Evolutionary conservation across 2,329 filamentous ascomycete species (phyloP).

Genomic region (Fusarium palustre): DNA sequence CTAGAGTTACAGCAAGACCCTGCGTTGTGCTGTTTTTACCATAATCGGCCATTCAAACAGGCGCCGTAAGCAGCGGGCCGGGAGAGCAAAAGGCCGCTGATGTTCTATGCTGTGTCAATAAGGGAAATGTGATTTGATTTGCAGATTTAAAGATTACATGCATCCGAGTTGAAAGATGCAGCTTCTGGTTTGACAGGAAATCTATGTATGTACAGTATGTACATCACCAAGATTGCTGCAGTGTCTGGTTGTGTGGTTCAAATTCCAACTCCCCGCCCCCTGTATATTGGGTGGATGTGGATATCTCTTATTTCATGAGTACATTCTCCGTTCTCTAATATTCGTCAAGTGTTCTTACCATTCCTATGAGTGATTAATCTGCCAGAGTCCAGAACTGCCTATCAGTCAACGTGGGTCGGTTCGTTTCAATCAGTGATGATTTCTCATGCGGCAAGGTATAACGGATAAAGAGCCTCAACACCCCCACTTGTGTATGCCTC

Average conservation of each 20-base stretch:
- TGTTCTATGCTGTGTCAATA: neutral
- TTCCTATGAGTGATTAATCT: conserved; percentile 34
- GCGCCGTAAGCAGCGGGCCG: neutral
- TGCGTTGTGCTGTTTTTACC: conserved; percentile 19
- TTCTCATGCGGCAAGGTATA: conserved; percentile 16
- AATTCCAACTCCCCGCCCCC: conserved; percentile 38
- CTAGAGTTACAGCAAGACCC: conserved; percentile 21
- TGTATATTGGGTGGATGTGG: conserved; percentile 33
- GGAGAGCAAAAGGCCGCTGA: neutral
- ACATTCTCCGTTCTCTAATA: conserved; percentile 15
- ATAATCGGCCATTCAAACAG: neutral
- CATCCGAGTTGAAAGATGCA: neutral
- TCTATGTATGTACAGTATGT: no score
- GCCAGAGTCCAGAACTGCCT: neutral
- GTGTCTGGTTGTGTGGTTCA: conserved; percentile 1
- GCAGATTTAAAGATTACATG: neutral
- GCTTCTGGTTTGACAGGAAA: neutral
- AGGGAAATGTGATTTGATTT: neutral
- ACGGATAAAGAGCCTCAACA: conserved; percentile 21
- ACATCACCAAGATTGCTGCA: neutral
- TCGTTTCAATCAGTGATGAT: conserved; percentile 15
- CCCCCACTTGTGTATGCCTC: conserved; percentile 23
- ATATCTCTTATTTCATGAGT: conserved; percentile 28
- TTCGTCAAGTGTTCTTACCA: conserved; percentile 6
- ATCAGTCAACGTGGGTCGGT: conserved; percentile 17